phyloP scores from a whole-genome alignment of 768 basidiomycete genomes.

The Pleurotus ostreatus region DNA sequence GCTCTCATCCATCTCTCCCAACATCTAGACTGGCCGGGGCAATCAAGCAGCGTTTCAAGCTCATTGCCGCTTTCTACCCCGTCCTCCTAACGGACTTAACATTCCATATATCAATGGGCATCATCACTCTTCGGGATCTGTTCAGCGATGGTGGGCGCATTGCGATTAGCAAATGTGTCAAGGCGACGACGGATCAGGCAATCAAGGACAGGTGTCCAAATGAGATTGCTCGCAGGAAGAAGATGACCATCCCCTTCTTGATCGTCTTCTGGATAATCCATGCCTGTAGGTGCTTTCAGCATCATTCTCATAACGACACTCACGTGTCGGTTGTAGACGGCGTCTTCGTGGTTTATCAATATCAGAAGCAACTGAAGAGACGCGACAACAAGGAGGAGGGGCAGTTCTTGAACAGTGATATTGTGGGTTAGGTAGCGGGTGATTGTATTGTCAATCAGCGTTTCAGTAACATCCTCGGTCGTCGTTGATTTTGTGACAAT shows the following conservation, averaged over 20 bases:
- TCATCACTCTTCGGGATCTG: slow-evolving; percentile 4
- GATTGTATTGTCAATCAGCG: too few relatives aligned
- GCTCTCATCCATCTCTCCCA: background rate
- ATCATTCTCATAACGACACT: background rate
- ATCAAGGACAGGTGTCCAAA: background rate
- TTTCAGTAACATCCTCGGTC: too few relatives aligned
- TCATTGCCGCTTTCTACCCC: slow-evolving; percentile 4
- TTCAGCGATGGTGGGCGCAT: slow-evolving; percentile 1
- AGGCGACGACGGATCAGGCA: slow-evolving; percentile 2
- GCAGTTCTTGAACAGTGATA: background rate
- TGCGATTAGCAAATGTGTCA: slow-evolving; percentile 3
- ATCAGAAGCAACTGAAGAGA: slow-evolving; percentile 4
- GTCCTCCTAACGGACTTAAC: background rate
- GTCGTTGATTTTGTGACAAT: too few relatives aligned
- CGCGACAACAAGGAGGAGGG: slow-evolving; percentile 7
- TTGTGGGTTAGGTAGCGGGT: too few relatives aligned
- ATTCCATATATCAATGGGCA: slow-evolving; percentile 6
- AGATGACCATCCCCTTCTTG: slow-evolving; percentile 5
- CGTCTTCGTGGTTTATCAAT: slow-evolving; percentile 5
- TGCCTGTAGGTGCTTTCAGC: background rate
- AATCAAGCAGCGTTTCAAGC: slow-evolving; percentile 1
- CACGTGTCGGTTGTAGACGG: background rate
- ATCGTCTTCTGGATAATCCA: slow-evolving; percentile 3
- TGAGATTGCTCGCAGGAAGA: background rate
- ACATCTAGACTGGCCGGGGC: background rate